Conservation (phyloP, 257 asterid genomes). For the Solanum ossicruentum region DNA sequence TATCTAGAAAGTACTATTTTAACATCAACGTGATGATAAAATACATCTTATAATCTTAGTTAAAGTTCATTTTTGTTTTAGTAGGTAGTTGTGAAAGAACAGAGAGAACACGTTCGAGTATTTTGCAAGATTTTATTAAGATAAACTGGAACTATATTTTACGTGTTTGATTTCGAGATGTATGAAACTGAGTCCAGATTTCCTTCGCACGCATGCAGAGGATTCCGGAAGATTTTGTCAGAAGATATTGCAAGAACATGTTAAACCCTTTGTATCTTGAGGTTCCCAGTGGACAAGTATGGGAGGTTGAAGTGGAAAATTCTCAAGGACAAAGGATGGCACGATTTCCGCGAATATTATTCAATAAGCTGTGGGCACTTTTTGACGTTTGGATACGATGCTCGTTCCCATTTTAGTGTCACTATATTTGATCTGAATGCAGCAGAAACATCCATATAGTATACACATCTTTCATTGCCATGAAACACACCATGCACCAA, state of each 20-base stretch:
- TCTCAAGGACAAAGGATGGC: conserved; percentile 20
- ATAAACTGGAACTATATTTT: not conserved
- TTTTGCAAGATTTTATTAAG: not conserved
- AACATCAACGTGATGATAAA: too few species aligned
- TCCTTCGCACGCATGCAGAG: conserved; percentile 7
- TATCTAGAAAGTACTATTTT: too few species aligned
- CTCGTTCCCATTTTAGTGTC: not conserved
- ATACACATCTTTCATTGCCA: not conserved
- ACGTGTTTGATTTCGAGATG: not conserved
- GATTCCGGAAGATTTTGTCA: conserved; percentile 19
- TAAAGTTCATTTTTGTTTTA: not conserved
- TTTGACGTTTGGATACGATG: not conserved
- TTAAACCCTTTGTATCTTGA: conserved; percentile 10
- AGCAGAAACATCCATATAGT: conserved; percentile 6
- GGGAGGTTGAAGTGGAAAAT: conserved; percentile 13
- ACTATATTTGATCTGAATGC: not conserved
- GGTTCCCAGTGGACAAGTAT: conserved; percentile 13
- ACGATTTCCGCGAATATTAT: not conserved
- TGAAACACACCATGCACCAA: not conserved
- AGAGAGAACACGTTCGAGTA: not conserved
- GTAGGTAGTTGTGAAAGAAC: not conserved
- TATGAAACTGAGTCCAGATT: not conserved
- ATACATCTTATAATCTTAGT: too few species aligned
- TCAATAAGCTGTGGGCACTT: not conserved
- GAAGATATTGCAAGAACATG: conserved; percentile 8